Evolutionary conservation across 768 basidiomycete genomes (phyloP), one percentile per base, ranked within the genome.

Genomic region (Leccinum ochraceum): DNA sequence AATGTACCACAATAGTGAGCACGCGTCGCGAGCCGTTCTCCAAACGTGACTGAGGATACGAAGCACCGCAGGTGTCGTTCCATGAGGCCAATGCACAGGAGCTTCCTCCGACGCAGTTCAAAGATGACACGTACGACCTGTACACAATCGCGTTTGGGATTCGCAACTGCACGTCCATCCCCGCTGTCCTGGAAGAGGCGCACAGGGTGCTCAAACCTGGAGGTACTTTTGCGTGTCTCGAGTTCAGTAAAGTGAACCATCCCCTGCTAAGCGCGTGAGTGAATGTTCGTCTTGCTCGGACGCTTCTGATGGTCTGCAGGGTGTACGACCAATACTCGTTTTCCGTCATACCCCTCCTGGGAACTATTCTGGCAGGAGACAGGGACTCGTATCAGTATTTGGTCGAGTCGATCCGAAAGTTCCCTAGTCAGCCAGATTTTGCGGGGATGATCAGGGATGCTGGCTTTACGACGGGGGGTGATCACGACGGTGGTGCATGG

Each of bases 131-230:
- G 17, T 94, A 95, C 64, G 95, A 99, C 77, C 79, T 98, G 17
- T 99, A 99, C 78, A 99, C 97, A 28, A 98, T 99, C 73, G 94
- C 97, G 0, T 99, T 99, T 67, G 96, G 97, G 26, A 98, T 98
- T 66, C 84, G 97, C 42, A 99, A 99, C 71, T 95, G 94, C 78
- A 99, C 97, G 17, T 92, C 92, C 53, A 85, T 98, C 60, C 89
- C 91, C 1, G 87, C 85, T 24, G 97, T 94, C 16, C 79, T 99
- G 50, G 81, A 81, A 60, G 94, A 98, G 73, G 97, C 97, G 2
- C 78, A 96, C 74, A 85, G 97, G 24, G 95, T 98, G 14, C 83
- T 99, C 36, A 98, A 95, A 73, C 97, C 97, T 0, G 97, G 97
- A 59, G 97, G 94, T 54, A 90, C 85, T 10, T 95, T 99, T 73